Evolutionary conservation across 2,329 filamentous ascomycete species (phyloP).

Genomic region (Cladophialophora yegresii): DNA sequence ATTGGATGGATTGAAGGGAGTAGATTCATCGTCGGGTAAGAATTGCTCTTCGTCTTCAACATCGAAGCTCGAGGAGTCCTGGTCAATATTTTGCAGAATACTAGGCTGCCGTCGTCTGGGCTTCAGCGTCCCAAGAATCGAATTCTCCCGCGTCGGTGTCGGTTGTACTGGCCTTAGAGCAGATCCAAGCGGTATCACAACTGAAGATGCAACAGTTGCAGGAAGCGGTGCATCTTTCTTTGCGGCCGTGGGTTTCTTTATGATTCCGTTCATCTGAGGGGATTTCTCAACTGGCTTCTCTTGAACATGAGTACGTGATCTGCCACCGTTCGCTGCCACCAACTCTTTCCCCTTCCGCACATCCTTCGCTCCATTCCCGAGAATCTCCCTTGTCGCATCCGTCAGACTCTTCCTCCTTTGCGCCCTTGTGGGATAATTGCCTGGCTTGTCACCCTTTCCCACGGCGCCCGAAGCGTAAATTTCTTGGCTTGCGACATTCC

Average conservation of each 20-base stretch:
- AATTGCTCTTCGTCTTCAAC: constrained; percentile 33
- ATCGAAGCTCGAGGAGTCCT: constrained; percentile 34
- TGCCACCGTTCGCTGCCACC: not conserved
- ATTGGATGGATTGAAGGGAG: constrained; percentile 23
- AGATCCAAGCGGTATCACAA: constrained; percentile 15
- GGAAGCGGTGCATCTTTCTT: not conserved
- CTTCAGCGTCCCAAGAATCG: constrained; percentile 34
- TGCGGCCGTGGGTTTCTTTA: constrained; percentile 4
- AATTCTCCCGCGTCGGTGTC: constrained; percentile 32
- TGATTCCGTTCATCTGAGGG: constrained; percentile 10
- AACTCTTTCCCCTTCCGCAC: constrained; percentile 8
- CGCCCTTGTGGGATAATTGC: constrained; percentile 31
- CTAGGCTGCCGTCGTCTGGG: constrained; percentile 36
- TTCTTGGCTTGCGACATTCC: constrained; percentile 28
- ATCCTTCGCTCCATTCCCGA: constrained; percentile 20
- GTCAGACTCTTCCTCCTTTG: constrained; percentile 33
- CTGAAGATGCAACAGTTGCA: constrained; percentile 9
- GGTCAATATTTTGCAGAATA: constrained; percentile 32
- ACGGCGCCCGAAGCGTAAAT: constrained; percentile 37
- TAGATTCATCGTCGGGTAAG: constrained; percentile 35
- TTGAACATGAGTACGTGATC: not conserved
- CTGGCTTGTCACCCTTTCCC: constrained; percentile 32
- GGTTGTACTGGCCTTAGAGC: constrained; percentile 14
- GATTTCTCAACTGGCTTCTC: not conserved
- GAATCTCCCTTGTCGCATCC: constrained; percentile 26